phyloP scores from a whole-genome alignment of 257 asterid genomes.

The Haberlea rhodopensis region DNA sequence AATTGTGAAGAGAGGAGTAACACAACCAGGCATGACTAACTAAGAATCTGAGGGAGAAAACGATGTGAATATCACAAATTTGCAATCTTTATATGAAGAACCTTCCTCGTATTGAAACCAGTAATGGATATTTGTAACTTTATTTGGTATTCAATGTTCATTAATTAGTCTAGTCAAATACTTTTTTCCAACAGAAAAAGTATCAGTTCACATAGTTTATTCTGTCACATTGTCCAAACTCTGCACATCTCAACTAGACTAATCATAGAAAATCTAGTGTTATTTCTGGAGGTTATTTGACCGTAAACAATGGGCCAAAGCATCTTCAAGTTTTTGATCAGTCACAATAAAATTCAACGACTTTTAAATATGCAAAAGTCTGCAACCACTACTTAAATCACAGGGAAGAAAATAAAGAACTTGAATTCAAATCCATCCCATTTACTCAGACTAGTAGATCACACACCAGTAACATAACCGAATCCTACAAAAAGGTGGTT shows the following conservation, averaged over 20 bases:
- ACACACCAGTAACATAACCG: not conserved
- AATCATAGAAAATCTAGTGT: not conserved
- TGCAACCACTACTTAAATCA: not conserved
- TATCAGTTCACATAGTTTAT: not conserved
- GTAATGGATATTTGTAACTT: not conserved
- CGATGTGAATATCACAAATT: not conserved
- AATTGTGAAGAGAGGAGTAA: not conserved
- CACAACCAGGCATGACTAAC: not conserved
- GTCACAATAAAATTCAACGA: not conserved
- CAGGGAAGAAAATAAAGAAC: no score
- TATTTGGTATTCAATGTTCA: not conserved
- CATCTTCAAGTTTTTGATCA: constrained; percentile 4
- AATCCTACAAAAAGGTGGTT: not conserved
- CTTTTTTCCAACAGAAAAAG: constrained; percentile 8
- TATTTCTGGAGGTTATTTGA: no score
- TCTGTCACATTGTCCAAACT: not conserved
- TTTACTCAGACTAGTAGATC: constrained; percentile 3
- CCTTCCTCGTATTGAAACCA: not conserved
- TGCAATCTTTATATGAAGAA: not conserved
- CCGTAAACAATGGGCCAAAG: constrained; percentile 3
- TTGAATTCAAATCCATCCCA: constrained; percentile 1
- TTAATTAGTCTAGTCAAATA: not conserved
- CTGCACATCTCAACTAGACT: not conserved
- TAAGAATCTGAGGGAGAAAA: not conserved
- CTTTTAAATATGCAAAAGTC: not conserved